Evolutionary conservation across 2,329 filamentous ascomycete species (phyloP).

Genomic region (Shiraia sp.): DNA sequence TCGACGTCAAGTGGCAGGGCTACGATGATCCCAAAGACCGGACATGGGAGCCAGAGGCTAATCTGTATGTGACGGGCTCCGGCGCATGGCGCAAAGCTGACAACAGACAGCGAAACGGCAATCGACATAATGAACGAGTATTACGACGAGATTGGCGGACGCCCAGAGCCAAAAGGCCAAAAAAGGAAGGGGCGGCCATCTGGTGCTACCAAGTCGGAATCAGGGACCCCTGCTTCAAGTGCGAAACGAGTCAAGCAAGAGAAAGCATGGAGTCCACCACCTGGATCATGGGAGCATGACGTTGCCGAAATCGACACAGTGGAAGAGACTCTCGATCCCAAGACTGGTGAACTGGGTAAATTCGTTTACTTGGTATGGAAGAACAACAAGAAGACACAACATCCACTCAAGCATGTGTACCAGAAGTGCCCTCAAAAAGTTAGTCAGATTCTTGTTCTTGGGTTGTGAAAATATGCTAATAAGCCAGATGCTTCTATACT

Average conservation of each 20-base stretch:
- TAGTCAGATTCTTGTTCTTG: background rate
- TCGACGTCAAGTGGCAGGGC: conserved; percentile 80
- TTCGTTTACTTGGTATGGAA: conserved; percentile 76
- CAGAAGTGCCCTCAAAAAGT: conserved; percentile 78
- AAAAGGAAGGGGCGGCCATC: conserved; percentile 42
- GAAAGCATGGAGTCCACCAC: conserved; percentile 67
- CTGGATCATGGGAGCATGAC: conserved; percentile 76
- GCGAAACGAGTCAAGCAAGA: conserved; percentile 42
- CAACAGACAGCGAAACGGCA: conserved; percentile 37
- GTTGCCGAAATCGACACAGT: conserved; percentile 73
- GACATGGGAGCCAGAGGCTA: conserved; percentile 80
- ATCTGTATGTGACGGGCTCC: conserved; percentile 57
- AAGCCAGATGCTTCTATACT: conserved; percentile 51
- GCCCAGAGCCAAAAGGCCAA: conserved; percentile 63
- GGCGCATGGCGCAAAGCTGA: conserved; percentile 3
- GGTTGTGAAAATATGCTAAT: conserved; percentile 4
- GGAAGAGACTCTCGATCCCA: conserved; percentile 58
- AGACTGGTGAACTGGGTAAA: conserved; percentile 55
- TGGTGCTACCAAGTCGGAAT: conserved; percentile 18
- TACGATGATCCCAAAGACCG: conserved; percentile 70
- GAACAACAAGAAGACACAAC: conserved; percentile 73
- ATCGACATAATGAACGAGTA: conserved; percentile 66
- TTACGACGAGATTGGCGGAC: conserved; percentile 65
- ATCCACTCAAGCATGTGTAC: conserved; percentile 69
- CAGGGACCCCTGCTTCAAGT: conserved; percentile 24